Percentiles rank a stretch among this genome's conserved stretches.
phyloP scores from a whole-genome alignment of 352 stramenopile species.

The Phytophthora ramorum region DNA sequence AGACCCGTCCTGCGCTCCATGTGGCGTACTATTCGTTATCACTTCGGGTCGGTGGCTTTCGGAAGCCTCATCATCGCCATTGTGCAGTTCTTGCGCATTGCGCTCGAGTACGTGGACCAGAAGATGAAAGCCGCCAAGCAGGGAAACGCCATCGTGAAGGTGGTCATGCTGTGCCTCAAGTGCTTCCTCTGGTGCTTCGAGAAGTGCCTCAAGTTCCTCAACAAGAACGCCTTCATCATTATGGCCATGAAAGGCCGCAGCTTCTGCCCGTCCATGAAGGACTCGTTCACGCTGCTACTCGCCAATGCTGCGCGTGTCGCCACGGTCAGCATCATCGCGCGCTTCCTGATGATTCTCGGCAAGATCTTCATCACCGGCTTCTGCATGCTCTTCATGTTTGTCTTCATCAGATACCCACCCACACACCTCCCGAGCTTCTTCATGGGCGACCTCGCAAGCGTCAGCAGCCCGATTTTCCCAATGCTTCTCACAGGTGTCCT shows the following conservation, averaged over 20 bases:
- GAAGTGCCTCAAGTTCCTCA: conserved; percentile 92
- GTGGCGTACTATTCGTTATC: conserved; percentile 75
- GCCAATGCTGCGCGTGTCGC: conserved; percentile 94
- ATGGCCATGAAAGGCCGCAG: conserved; percentile 87
- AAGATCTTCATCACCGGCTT: conserved; percentile 89
- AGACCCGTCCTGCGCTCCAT: conserved; percentile 64
- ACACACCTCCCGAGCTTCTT: conserved; percentile 71
- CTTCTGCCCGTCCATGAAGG: conserved; percentile 91
- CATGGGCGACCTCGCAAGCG: conserved; percentile 65
- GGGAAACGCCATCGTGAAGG: conserved; percentile 67
- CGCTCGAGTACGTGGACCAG: conserved; percentile 85
- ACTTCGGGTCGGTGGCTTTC: conserved; percentile 89
- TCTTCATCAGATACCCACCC: conserved; percentile 76
- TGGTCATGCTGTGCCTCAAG: conserved; percentile 89
- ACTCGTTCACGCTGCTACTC: conserved; percentile 96
- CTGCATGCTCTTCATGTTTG: conserved; percentile 84
- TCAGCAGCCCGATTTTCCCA: conserved; percentile 81
- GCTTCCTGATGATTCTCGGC: conserved; percentile 87
- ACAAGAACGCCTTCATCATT: conserved; percentile 91
- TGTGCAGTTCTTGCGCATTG: conserved; percentile 77
- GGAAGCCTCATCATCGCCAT: conserved; percentile 88
- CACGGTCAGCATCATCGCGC: conserved; percentile 83
- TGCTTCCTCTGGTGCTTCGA: conserved; percentile 91
- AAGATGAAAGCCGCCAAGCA: conserved; percentile 73
- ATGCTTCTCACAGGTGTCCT: conserved; percentile 79